Evolutionary conservation across 2,329 filamentous ascomycete genomes (phyloP).

Genomic region (Trichoderma endophyticum): DNA sequence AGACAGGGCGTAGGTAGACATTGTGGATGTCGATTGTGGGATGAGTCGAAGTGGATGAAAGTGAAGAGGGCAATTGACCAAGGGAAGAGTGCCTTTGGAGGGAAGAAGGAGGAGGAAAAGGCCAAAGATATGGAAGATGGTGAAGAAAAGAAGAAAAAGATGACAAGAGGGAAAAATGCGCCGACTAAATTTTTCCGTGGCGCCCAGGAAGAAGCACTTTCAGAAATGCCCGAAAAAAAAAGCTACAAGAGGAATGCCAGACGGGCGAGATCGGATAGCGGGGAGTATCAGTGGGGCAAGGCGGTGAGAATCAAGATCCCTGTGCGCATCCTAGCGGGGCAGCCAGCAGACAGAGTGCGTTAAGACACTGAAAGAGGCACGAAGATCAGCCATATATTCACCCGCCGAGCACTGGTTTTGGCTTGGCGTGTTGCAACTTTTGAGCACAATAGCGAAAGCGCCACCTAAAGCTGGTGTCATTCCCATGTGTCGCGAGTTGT

Average conservation of each 20-base stretch:
- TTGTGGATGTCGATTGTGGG: conserved; percentile 37
- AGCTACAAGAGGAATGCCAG: neutral
- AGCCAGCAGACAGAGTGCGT: neutral
- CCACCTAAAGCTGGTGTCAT: conserved; percentile 9
- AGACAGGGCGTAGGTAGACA: conserved; percentile 51
- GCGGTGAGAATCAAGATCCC: neutral
- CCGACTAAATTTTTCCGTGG: conserved; percentile 18
- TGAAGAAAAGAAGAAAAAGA: conserved; percentile 5
- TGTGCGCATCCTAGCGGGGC: neutral
- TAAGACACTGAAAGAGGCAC: neutral
- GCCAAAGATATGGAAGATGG: neutral
- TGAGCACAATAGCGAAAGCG: neutral
- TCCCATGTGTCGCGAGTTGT: conserved; percentile 4
- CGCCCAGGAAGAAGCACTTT: neutral
- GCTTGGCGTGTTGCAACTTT: neutral
- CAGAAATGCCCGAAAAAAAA: neutral
- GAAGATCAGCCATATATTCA: neutral
- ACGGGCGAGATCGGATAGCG: conserved; percentile 22
- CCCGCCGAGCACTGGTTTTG: neutral
- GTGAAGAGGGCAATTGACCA: neutral
- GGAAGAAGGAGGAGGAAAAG: neutral
- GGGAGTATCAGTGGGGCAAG: conserved; percentile 14
- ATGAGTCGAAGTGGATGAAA: neutral
- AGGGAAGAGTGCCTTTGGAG: neutral
- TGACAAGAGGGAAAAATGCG: conserved; percentile 6